Base-by-base conservation (phyloP, 352 stramenopile genomes). In the Phytopythium kandeliae region DNA sequence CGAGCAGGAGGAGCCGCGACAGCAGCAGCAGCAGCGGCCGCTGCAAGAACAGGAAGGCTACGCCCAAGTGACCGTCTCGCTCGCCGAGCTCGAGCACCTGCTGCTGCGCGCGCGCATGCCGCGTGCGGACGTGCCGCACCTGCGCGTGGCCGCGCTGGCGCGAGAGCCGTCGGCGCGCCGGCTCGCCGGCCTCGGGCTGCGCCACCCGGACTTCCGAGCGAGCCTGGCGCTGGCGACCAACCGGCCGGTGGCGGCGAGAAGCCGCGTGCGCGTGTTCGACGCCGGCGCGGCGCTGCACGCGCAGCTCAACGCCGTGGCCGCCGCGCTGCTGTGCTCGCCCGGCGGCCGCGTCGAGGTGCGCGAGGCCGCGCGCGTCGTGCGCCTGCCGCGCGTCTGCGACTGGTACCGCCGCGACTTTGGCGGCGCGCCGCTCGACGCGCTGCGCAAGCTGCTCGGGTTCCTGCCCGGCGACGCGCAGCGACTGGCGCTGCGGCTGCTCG, bases 31-130 rank as follows among this genome's bases (percentile, higher is more conserved):
- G n/a, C n/a, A n/a, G n/a, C n/a, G n/a, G n/a, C n/a, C n/a, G n/a
- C n/a, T n/a, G n/a, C n/a, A n/a, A n/a, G n/a, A n/a, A 37, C 25
- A 3, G n/a, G 36, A 65, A n/a, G 10, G 47, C 2, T 42, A 53
- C 10, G 36, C 55, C 22, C 70, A 78, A 24, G 54, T 78, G 37
- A 78, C 49, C 40, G 28, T 94, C 38, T 91, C 83, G 24, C 63
- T 94, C 9, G 80, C 76, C 2, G 83, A 92, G 40, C 85, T 94
- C 21, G 80, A 94, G 49, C 80, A 89, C 48, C 49, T 86, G 24
- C 65, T 92, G 9, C 52, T 92, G 16, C 77, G 82, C 0, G 71
- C 65, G 31, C 75, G 80, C 2, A 57, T 91, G 40, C 72, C 71
- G 6, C 64, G 51, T 9, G 65, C 76, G 0, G 60, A 74, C 6